Percentiles rank a stretch among this genome's conserved stretches.
Conservation (phyloP, 2,329 filamentous ascomycete genomes). For the Fonsecaea pedrosoi region DNA sequence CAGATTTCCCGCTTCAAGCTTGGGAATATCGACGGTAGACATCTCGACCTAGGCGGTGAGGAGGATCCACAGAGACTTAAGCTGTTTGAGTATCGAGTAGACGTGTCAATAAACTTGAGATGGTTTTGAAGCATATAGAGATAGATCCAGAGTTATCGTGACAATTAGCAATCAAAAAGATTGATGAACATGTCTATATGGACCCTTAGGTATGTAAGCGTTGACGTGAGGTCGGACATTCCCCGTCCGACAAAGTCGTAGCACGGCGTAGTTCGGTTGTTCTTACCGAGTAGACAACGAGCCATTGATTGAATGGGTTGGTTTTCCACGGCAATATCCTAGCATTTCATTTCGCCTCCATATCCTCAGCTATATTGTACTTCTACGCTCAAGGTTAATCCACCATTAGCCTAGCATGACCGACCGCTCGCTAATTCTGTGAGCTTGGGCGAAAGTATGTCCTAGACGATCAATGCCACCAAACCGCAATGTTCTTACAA, state of each 20-base stretch:
- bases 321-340: background rate
- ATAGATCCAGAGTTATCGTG: background rate
- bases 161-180: slow-evolving; percentile 6
- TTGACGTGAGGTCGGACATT: slow-evolving; percentile 7
- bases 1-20: slow-evolving; percentile 42
- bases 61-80: background rate
- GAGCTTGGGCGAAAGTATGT: background rate
- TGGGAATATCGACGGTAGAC: slow-evolving; percentile 26
- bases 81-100: background rate
- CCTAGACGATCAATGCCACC: background rate
- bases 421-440: background rate
- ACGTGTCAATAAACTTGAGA: background rate
- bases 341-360: background rate
- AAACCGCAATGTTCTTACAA: background rate
- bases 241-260: background rate
- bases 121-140: background rate
- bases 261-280: background rate
- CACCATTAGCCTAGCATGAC: background rate
- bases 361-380: background rate
- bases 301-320: background rate
- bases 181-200: background rate
- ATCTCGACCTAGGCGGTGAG: slow-evolving; percentile 17
- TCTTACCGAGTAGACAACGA: background rate
- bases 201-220: background rate
- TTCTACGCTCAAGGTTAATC: background rate